Base-by-base conservation (phyloP, 345 rosid genomes). In the Linum usitatissimum region DNA sequence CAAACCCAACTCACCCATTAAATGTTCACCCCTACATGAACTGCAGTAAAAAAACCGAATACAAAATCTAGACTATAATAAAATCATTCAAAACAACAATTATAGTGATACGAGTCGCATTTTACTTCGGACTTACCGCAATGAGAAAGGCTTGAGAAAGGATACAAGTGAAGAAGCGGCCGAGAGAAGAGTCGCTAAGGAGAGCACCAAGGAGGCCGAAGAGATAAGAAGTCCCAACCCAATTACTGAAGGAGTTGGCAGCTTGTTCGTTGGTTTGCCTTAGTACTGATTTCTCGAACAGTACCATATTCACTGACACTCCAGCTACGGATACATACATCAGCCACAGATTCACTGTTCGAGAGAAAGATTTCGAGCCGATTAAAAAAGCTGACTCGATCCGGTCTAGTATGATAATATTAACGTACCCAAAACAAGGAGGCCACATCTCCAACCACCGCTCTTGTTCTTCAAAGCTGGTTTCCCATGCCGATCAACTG, bases 141-240 rank as follows among this genome's bases (percentile, higher is more conserved):
- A 67, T 60, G 13, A 68, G 59, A 70, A 80, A 54, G 53, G 65
- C 63, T 57, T 80, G 75, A 40, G 73, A 80, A 30, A 57, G 30
- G 64, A 73, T 64, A 58, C 76, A 77, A 39, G 82, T 78, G 4
- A 64, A 59, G 67, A 53, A 75, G 69, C 75, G 75, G n/a, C 80
- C 78, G 42, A 75, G 0, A 59, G 70, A 77, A 42, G 76, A 70
- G 40, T 80, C 73, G 9, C 75, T 72, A 17, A 80, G 56, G 64
- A 80, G 70, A 59, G 84, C 79, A 54, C 84, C 75, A 14, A 69
- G 7, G 21, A 80, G 71, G 62, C 78, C 77, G 73, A 58, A 75
- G 55, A 80, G 67, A 64, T 77, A 71, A 19, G 57, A 49, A 8
- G 73, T 67, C 59, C 77, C 70, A 66, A 70, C 67, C 77, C 76